phyloP scores from a whole-genome alignment of 495 filamentous ascomycete genomes.

The Penicillium coprophilum region DNA sequence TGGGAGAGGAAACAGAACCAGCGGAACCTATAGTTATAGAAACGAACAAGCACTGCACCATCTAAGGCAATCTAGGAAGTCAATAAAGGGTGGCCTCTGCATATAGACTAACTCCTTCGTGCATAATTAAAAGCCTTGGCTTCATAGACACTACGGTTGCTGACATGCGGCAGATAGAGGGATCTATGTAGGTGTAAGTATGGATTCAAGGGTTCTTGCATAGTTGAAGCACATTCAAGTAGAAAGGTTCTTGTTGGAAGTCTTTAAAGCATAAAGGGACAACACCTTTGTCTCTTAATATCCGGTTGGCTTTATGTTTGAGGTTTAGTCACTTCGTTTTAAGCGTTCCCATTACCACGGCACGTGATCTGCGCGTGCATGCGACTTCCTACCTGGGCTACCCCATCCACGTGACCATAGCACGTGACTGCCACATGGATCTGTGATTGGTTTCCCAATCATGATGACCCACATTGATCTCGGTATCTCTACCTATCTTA shows the following conservation, averaged over 20 bases:
- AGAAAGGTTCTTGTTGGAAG: not conserved
- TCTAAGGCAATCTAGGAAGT: too few species aligned
- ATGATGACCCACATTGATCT: not conserved
- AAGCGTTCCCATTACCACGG: too few species aligned
- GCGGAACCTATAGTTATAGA: too few species aligned
- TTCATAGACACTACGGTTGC: not conserved
- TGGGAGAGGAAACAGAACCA: too few species aligned
- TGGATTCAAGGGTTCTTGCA: not conserved
- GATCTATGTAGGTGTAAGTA: too few species aligned
- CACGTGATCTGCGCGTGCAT: not conserved
- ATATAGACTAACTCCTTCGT: too few species aligned
- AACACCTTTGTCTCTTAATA: too few species aligned
- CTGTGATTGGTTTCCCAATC: not conserved
- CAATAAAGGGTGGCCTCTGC: too few species aligned
- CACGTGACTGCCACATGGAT: not conserved
- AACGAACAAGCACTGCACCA: too few species aligned
- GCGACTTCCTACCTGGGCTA: not conserved
- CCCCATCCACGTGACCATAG: not conserved
- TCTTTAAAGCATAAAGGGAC: not conserved
- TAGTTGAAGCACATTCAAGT: not conserved
- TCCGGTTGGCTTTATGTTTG: not conserved
- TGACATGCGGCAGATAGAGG: not conserved
- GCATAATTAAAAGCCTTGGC: too few species aligned
- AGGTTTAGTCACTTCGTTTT: not conserved
- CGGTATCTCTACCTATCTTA: constrained; percentile 4